Evolutionary conservation across 2,329 filamentous ascomycete genomes (phyloP), one percentile per base, ranked within the genome.

Genomic region (Cladophialophora bantiana): DNA sequence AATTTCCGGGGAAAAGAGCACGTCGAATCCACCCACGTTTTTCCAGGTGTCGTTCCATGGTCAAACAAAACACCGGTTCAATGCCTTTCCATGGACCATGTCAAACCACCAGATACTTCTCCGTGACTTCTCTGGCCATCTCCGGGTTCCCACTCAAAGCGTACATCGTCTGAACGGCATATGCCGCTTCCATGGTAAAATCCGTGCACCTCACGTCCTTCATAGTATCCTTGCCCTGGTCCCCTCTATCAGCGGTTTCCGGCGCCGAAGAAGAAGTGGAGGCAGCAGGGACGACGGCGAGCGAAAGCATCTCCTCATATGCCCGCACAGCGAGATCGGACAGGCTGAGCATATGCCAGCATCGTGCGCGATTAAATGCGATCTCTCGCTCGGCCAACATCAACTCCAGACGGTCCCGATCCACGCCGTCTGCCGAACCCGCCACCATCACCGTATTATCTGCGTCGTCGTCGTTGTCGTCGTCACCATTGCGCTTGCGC

Each of bases 281-380:
- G 13, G 59, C 3, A 26, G 31, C 7, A 31, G 34, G 34, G 31
- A 42, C 67, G 31, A 26, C n/a, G 1, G 59, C 72, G 70, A 42
- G 83, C 35, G 78, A 75, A 52, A 90, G 77, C 40, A 85, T 86
- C 40, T 79, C 81, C 70, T 88, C 82, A 76, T 97, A 98, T 62
- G 87, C 90, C 26, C 88, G 84, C 4, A 91, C 80, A 0, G 93
- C 93, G 34, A 96, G 79, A 74, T 92, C 88, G 20, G 85, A 83
- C 65, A 96, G 80, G 0, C 92, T 91, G 10, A 96, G 81, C 65
- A 89, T 83, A 76, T 95, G 91, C 82, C 91, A 95, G 32, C 88
- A 86, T 26, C 92, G 83, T 1, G 86, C 93, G 56, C 93, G 83
- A 74, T 96, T 96, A 80, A 90, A 96, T 74, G 92, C 89, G 7